Evolutionary conservation across 768 basidiomycete species (phyloP).

Genomic region (Tricholoma bakamatsutake): DNA sequence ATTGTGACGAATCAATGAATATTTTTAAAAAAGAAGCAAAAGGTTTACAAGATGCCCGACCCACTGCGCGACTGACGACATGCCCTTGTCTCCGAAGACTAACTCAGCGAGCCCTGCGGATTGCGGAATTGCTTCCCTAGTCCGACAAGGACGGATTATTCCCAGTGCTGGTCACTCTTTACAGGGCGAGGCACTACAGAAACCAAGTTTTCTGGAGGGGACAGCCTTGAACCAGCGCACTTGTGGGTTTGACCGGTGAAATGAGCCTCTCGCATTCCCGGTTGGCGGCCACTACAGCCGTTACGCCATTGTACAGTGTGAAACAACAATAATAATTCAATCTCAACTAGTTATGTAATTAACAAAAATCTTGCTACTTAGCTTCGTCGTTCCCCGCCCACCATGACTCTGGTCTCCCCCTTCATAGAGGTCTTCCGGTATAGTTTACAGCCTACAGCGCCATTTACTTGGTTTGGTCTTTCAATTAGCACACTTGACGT

Average conservation of each 20-base stretch:
- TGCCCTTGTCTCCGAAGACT: conserved; percentile 88
- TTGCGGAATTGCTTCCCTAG: conserved; percentile 95
- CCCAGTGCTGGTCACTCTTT: conserved; percentile 63
- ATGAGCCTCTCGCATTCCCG: conserved; percentile 73
- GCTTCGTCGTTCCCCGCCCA: conserved; percentile 1
- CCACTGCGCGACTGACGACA: conserved; percentile 80
- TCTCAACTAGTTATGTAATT: no score
- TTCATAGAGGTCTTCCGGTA: conserved; percentile 49
- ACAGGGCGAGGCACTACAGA: conserved; percentile 59
- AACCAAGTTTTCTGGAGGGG: conserved; percentile 95
- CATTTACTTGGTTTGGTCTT: conserved; percentile 63
- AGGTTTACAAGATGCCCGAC: conserved; percentile 77
- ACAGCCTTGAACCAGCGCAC: conserved; percentile 93
- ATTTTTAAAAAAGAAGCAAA: conserved; percentile 22
- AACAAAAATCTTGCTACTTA: no score
- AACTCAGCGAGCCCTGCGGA: conserved; percentile 83
- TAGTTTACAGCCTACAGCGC: conserved; percentile 52
- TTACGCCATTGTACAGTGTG: conserved; percentile 44
- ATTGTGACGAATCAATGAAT: no score
- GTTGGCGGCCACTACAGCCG: conserved; percentile 78
- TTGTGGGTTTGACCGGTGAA: conserved; percentile 53
- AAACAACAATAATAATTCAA: not conserved
- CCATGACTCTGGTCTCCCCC: conserved; percentile 33
- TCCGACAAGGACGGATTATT: conserved; percentile 81
- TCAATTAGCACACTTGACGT: conserved; percentile 60